These are phyloP conservation scores for Priceomyces fermenticarens DNA, from an alignment of 805 yeast genomes.

Conservation along the genomic window DNA sequence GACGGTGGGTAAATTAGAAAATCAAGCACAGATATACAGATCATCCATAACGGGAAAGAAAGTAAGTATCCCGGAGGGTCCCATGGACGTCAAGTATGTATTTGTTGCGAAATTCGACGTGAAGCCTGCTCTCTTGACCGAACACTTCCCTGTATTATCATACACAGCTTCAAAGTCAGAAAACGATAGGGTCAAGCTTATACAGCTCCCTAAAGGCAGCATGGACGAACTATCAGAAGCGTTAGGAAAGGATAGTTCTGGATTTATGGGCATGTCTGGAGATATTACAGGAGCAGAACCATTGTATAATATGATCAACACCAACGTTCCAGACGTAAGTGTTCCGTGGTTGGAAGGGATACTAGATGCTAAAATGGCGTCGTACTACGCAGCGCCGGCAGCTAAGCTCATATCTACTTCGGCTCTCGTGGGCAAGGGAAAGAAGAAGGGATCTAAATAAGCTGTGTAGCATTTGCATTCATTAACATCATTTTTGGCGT, in stretches of 20 bases:
- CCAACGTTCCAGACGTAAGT: slow-evolving; percentile 31
- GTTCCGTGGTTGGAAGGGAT: slow-evolving; percentile 46
- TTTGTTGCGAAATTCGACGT: slow-evolving; percentile 64
- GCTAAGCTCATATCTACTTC: slow-evolving; percentile 44
- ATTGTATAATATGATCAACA: slow-evolving; percentile 25
- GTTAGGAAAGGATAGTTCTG: slow-evolving; percentile 24
- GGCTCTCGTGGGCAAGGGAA: slow-evolving; percentile 37
- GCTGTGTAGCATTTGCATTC: too few species aligned
- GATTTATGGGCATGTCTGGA: slow-evolving; percentile 34
- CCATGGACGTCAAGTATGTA: slow-evolving; percentile 33
- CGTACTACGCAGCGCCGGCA: slow-evolving; percentile 27
- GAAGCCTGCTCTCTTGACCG: slow-evolving; percentile 46
- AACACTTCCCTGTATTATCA: slow-evolving; percentile 57
- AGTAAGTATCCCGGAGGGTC: background rate
- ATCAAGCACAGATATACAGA: slow-evolving; percentile 29
- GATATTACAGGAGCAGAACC: slow-evolving; percentile 23
- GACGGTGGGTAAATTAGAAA: slow-evolving; percentile 47
- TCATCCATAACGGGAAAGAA: slow-evolving; percentile 5
- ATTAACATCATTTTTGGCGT: too few species aligned
- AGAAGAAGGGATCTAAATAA: background rate
- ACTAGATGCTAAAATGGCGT: slow-evolving; percentile 13
- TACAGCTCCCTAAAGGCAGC: slow-evolving; percentile 56
- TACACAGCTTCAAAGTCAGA: slow-evolving; percentile 38
- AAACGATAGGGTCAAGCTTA: slow-evolving; percentile 44
- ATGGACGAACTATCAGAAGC: slow-evolving; percentile 26